Evolutionary conservation across 169 alveolate species (phyloP), one percentile per base, ranked within the genome.

Genomic region (Plasmodium billcollinsi): DNA sequence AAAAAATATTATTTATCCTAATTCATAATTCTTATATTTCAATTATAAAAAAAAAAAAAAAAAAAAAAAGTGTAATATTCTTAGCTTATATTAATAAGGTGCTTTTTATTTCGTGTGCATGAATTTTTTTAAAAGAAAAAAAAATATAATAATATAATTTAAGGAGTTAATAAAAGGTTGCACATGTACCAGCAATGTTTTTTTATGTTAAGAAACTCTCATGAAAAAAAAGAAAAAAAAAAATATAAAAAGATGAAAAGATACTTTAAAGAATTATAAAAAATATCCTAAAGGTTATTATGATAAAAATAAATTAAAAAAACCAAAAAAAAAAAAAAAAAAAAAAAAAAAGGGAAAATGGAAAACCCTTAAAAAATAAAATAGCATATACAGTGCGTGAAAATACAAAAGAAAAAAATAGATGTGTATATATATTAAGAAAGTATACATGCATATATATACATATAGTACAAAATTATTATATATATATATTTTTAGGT

Each of bases 61-160:
- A 69, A 70, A 49, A 45, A 45, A 70, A 70, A 70, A 18, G 39
- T 24, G 24, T 70, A 70, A 18, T 15, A 39, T 20, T 39, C 74
- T 43, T 43, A 39, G 74, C 26, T 5, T 70, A 70, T 63, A 3
- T 33, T 66, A 20, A 66, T 26, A 70, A 70, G 45, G 78, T 50
- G 63, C 62, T 50, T 70, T 70, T 70, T 61, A 39, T 70, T 70
- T 70, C 78, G 78, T 70, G 78, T 70, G 78, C 78, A 70, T 70
- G 78, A 47, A 63, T 70, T 70, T 29, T 29, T 29, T 29, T 29
- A 29, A 70, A 70, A 70, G 24, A 70, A 70, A 70, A 70, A 69
- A 70, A 70, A 8, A 47, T n/a, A 47, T 47, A 47, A 49, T 69
- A n/a, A 65, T 33, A 11, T 15, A 33, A 66, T 26, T 29, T 66